These are phyloP conservation scores for Curvularia verruculosa DNA, from an alignment of 2,329 filamentous ascomycete species.

Conservation along the genomic window DNA sequence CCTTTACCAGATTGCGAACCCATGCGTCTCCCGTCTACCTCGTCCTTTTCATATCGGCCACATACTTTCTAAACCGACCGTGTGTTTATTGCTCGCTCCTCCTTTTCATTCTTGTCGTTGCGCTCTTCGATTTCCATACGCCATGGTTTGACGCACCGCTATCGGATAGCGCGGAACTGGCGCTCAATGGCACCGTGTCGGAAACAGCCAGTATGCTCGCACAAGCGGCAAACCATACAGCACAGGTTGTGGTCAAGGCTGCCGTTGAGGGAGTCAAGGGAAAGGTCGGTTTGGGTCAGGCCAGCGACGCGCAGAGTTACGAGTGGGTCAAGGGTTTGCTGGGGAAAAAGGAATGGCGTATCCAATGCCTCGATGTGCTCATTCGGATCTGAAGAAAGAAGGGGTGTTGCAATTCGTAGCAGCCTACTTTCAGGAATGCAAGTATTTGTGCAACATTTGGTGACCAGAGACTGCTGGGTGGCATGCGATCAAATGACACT, in stretches of 20 bases:
- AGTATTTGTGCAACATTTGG: conserved; percentile 1
- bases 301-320: conserved; percentile 66
- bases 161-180: conserved; percentile 38
- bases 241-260: conserved; percentile 36
- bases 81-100: conserved; percentile 98
- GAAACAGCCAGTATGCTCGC: conserved; percentile 70
- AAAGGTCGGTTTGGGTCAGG: conserved; percentile 37
- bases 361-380: conserved; percentile 89
- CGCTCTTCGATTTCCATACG: conserved; percentile 89
- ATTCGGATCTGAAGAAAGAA: conserved; percentile 63
- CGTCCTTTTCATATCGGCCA: conserved; percentile 72
- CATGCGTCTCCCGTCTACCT: conserved; percentile 58
- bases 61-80: conserved; percentile 93
- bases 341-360: conserved; percentile 83
- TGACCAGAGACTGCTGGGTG: neutral
- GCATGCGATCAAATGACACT: conserved; percentile 5
- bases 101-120: conserved; percentile 91
- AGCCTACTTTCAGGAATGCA: neutral
- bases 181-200: conserved; percentile 42
- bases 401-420: neutral
- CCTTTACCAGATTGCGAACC: conserved; percentile 44
- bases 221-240: conserved; percentile 66
- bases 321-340: conserved; percentile 86
- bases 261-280: conserved; percentile 37
- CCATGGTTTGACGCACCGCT: conserved; percentile 91